Conservation (phyloP, 805 yeast species). For the Ogataea nitratoaversa region DNA sequence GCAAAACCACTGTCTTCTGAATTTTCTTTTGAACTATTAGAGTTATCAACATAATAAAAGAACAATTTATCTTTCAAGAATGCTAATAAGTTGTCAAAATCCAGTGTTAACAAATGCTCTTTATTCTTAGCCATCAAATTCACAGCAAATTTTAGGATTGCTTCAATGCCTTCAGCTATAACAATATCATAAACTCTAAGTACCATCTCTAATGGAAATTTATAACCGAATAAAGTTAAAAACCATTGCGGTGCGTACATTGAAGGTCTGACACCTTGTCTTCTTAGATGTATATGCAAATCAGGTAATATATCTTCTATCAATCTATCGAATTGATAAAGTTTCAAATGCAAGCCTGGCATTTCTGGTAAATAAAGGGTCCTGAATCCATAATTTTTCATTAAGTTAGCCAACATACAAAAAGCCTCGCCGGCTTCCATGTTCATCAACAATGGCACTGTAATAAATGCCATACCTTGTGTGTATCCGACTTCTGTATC, state of each 20-base stretch:
- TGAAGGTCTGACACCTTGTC: conserved; percentile 85
- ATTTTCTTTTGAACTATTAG: conserved; percentile 15
- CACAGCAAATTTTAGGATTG: conserved; percentile 77
- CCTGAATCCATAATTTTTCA: conserved; percentile 82
- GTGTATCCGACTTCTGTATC: conserved; percentile 96
- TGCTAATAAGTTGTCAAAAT: conserved; percentile 72
- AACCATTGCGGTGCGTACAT: conserved; percentile 99
- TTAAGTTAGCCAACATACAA: conserved; percentile 70
- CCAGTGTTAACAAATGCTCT: conserved; percentile 49
- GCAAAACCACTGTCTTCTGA: conserved; percentile 5
- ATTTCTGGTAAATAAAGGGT: conserved; percentile 79
- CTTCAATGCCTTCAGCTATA: conserved; percentile 87
- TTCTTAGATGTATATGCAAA: conserved; percentile 67
- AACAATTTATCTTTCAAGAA: conserved; percentile 79
- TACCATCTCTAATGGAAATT: conserved; percentile 87
- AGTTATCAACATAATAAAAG: conserved; percentile 52
- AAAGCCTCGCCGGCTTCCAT: conserved; percentile 83
- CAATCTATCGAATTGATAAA: conserved; percentile 88
- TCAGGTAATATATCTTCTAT: conserved; percentile 73
- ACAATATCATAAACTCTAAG: conserved; percentile 83
- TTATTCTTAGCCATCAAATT: conserved; percentile 74
- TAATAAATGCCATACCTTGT: conserved; percentile 95
- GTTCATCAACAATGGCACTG: conserved; percentile 79
- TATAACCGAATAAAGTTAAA: conserved; percentile 89
- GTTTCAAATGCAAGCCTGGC: conserved; percentile 83